Evolutionary conservation across 805 yeast genomes (phyloP), one percentile per base, ranked within the genome.

Genomic region (Suhomyces sp.): DNA sequence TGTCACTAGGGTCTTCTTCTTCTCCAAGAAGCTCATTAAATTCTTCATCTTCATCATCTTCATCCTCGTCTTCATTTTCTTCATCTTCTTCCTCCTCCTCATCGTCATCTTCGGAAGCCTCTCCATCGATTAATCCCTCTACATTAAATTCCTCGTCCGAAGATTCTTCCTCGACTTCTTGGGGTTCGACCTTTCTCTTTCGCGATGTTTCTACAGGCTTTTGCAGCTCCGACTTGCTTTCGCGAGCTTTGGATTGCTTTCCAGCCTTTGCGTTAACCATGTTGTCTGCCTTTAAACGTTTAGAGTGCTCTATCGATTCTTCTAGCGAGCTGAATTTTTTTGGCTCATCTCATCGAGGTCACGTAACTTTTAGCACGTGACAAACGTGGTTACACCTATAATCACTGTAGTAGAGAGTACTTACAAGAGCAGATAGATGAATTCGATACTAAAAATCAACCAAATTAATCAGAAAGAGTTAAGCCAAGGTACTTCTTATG

Each of bases 381-480:
- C 7, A 24, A n/a, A 3, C 7, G 12, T 24, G 2, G 4, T 3
- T 44, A 44, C 46, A 44, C 1, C 31, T 17, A 6, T 19, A 10
- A n/a, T 9, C 7, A 44, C 29, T 8, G 29, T 23, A 5, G 9
- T 17, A 27, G 15, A 6, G n/a, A 17, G 8, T 4, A 44, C 13
- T 2, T 19, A 38, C 24, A 38, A 5, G n/a, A 29, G 33, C 33
- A 29, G 1, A 13, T 47, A 23, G 23, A 74, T 74, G 79, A 73
- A 73, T 55, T 60, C 72, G 3, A 73, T 75, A 44, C 67, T 65
- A 48, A 70, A 70, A 44, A 82, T 86, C 23, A 78, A 83, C 58
- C 72, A 72, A 44, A 78, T 88, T 48, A 90, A 84, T 63, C 82
- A 84, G 51, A 76, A 74, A 52, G 97, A 92, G 62, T 74, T 91